phyloP scores from a whole-genome alignment of 495 filamentous ascomycete species.

The Penicillium atrosanguineum region DNA sequence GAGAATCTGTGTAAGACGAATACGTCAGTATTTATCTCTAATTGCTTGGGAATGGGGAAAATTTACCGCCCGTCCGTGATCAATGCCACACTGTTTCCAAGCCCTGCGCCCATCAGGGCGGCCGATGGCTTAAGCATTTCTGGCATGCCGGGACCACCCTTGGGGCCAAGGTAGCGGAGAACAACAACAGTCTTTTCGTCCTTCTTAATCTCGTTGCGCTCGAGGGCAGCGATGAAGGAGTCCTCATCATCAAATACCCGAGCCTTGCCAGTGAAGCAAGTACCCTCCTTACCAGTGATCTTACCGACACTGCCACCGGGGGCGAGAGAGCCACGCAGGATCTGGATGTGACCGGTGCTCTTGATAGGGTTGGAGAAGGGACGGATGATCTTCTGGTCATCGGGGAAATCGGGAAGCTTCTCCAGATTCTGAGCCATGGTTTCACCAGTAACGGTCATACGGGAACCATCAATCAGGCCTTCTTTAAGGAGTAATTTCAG shows the following conservation, averaged over 20 bases:
- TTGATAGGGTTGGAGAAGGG: constrained; percentile 93
- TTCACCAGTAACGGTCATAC: constrained; percentile 92
- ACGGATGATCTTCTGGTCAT: constrained; percentile 86
- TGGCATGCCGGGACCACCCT: constrained; percentile 93
- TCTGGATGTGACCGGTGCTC: constrained; percentile 91
- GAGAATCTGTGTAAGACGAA: constrained; percentile 27
- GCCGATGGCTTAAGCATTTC: constrained; percentile 87
- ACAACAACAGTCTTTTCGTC: constrained; percentile 97
- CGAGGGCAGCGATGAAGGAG: constrained; percentile 72
- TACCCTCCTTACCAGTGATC: constrained; percentile 97
- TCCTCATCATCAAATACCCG: constrained; percentile 86
- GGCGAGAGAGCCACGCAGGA: constrained; percentile 85
- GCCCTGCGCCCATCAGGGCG: constrained; percentile 87
- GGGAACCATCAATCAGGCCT: constrained; percentile 80
- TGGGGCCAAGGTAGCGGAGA: constrained; percentile 95
- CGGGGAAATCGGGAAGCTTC: constrained; percentile 71
- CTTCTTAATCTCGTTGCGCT: constrained; percentile 83
- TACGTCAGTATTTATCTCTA: no score
- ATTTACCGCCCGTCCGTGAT: constrained; percentile 42
- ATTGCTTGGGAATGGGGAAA: no score
- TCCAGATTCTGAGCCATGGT: constrained; percentile 89
- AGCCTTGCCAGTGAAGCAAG: constrained; percentile 82
- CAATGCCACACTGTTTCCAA: constrained; percentile 61
- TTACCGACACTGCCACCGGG: constrained; percentile 94
- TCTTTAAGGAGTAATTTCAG: constrained; percentile 91